phyloP scores from a whole-genome alignment of 768 basidiomycete species.

The Amanita brunnescens region DNA sequence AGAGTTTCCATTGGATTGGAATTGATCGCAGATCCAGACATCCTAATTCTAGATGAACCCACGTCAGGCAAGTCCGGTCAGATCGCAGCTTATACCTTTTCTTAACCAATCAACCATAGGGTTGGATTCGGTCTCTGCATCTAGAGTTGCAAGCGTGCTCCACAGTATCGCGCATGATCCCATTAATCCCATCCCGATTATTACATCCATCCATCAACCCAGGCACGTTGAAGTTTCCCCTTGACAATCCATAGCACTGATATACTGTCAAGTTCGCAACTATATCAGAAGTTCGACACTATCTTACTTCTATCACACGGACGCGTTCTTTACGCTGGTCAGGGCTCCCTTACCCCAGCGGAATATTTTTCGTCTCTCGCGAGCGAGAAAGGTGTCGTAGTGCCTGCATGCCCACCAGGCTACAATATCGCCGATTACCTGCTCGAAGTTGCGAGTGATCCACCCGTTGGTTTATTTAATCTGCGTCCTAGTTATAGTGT shows the following conservation, averaged over 20 bases:
- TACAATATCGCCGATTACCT: constrained; percentile 94
- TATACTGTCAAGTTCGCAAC: constrained; percentile 46
- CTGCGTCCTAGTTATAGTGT: constrained; percentile 4
- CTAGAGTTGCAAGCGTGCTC: constrained; percentile 70
- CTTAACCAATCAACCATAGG: constrained; percentile 27
- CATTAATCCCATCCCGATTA: constrained; percentile 65
- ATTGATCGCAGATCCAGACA: constrained; percentile 75
- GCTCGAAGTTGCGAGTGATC: constrained; percentile 75
- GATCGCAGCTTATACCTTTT: constrained; percentile 2
- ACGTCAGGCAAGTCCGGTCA: constrained; percentile 38
- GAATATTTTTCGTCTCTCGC: constrained; percentile 51
- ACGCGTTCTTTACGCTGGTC: constrained; percentile 69
- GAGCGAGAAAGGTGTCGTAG: constrained; percentile 16
- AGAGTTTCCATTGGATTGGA: constrained; percentile 88
- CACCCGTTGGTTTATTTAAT: constrained; percentile 41
- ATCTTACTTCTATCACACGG: constrained; percentile 75
- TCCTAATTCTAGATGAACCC: constrained; percentile 85
- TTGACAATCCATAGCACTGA: background rate
- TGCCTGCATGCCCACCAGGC: constrained; percentile 56
- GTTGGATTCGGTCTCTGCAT: constrained; percentile 83
- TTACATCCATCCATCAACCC: constrained; percentile 86
- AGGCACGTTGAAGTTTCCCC: constrained; percentile 32
- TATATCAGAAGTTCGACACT: constrained; percentile 80
- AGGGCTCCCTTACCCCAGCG: constrained; percentile 61
- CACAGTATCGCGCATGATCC: constrained; percentile 65